Evolutionary conservation across 345 rosid species (phyloP), one percentile per base, ranked within the genome.

Genomic region (Sisymbrium altissimum): DNA sequence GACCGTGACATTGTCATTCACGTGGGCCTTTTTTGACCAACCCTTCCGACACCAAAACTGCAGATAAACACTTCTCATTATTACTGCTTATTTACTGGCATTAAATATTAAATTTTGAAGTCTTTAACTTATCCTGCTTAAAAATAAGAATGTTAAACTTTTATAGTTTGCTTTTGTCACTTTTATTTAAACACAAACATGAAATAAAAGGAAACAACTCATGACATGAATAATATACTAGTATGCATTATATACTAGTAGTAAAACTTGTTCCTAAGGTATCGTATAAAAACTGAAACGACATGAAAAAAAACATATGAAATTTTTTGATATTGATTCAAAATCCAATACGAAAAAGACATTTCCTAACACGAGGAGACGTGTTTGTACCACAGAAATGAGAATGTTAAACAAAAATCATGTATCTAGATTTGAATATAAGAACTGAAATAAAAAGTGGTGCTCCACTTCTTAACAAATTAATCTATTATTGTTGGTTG

Each of bases 21-120:
- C 77, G 77, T 78, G 77, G 77, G 64, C 77, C 77, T 65, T 68
- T 78, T 78, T 78, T 78, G 81, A 78, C 81, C 77, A 78, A 35
- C 32, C 15, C 71, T 55, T 66, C 73, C 77, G 72, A 71, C 80
- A 71, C 27, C 52, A 58, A 56, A 71, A 71, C 81, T 71, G 14
- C 72, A 71, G 35, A 71, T 65, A 71, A 49, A 65, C 45, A 76
- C 23, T 76, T 70, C 27, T 69, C 75, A 71, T 59, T 58, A 36
- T 25, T 36, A 59, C 35, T 7, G 9, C 3, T 36, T 36, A 13
- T 27, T 33, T 66, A 45, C 17, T 66, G 5, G 3, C 66, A 56
- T 23, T 39, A 14, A 39, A 27, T 60, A 60, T 36, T 23, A 9
- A 48, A 3, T 3, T 3, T 18, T 8, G 8, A 18, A 30, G 5